These are phyloP conservation scores for Citrus sinensis DNA, from an alignment of 345 rosid species.

Conservation along the genomic window DVS_A1.0 CM039167.1:6123001-6123500, in stretches of 20 bases:
- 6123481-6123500: constrained; percentile 65
- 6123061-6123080: not conserved
- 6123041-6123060: not conserved
- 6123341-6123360: not conserved
- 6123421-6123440: constrained; percentile 66
- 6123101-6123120: not conserved
- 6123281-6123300: not conserved
- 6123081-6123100: not conserved
- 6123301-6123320: not conserved
- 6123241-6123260: not conserved
- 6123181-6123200: not conserved
- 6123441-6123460: constrained; percentile 62
- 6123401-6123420: constrained; percentile 17
- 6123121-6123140: not conserved
- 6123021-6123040: not conserved
- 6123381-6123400: not conserved
- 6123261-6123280: not conserved
- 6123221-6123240: not conserved
- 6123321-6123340: not conserved
- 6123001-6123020: not conserved
- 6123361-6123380: not conserved
- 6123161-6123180: not conserved
- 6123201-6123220: not conserved
- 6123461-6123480: constrained; percentile 65
- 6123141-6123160: not conserved